Conservation (phyloP, 495 filamentous ascomycete genomes). For the Aspergillus olivimuriae region DNA sequence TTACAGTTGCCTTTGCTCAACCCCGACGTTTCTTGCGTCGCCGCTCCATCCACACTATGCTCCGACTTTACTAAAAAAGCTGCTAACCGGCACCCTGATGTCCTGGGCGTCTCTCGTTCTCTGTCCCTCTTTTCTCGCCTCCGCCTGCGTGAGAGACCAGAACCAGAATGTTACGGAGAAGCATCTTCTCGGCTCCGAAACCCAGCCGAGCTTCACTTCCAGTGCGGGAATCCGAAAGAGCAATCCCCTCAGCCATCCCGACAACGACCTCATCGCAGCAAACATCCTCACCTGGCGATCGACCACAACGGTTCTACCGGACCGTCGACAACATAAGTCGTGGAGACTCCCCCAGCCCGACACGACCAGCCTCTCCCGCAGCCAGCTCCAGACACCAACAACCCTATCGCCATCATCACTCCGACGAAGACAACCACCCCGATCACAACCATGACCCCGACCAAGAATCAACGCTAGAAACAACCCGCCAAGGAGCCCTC, state of each 20-base stretch:
- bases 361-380: background rate
- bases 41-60: no score
- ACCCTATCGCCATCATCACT: background rate
- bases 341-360: background rate
- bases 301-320: constrained; percentile 10
- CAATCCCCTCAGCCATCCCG: no score
- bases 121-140: background rate
- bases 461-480: constrained; percentile 5
- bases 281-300: constrained; percentile 2
- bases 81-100: no score
- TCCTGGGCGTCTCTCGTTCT: background rate
- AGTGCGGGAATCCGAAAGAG: no score
- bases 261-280: no score
- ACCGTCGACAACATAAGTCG: background rate
- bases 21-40: no score
- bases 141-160: background rate
- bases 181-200: no score
- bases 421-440: background rate
- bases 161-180: background rate
- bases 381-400: background rate
- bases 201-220: no score
- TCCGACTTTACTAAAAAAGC: no score
- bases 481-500: constrained; percentile 12
- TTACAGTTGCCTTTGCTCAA: no score
- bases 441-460: background rate